A percentile compares a stretch with the other conserved stretches of the same genome.
These are phyloP conservation scores for Lipomyces yamanashiensis DNA, from an alignment of 805 yeast species.

Conservation along the genomic window DNA sequence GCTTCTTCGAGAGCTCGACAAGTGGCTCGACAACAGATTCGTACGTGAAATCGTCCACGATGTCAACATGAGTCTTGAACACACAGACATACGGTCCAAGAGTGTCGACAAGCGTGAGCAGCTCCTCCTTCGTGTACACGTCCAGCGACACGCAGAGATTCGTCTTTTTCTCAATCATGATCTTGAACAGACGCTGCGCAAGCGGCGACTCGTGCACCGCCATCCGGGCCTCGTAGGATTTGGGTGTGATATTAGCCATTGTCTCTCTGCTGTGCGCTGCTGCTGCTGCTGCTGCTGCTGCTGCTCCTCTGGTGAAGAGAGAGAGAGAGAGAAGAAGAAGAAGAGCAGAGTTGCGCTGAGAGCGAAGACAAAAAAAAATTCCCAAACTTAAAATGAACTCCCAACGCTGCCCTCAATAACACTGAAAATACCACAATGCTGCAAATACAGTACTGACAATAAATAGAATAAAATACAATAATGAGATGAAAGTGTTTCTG, in stretches of 20 bases:
- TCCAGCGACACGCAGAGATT: conserved; percentile 95
- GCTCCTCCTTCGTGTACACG: conserved; percentile 77
- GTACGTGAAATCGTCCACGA: conserved; percentile 83
- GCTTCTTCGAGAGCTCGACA: conserved; percentile 71
- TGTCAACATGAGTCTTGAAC: conserved; percentile 93
- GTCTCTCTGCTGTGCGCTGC: neutral
- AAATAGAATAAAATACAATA: too few species aligned
- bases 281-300: neutral
- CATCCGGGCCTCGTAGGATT: conserved; percentile 71
- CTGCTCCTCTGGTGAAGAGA: neutral
- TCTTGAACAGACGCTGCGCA: conserved; percentile 69
- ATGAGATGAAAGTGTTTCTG: too few species aligned
- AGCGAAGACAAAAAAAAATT: too few species aligned
- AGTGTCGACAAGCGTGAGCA: conserved; percentile 70
- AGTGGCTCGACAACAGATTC: conserved; percentile 81
- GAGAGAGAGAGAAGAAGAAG: neutral
- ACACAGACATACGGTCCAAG: conserved; percentile 92
- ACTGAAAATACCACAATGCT: too few species aligned
- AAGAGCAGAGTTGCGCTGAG: neutral
- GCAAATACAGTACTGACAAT: too few species aligned
- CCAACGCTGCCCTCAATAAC: too few species aligned
- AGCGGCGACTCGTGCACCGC: conserved; percentile 72
- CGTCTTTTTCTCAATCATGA: conserved; percentile 80
- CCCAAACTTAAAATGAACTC: too few species aligned
- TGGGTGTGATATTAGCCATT: conserved; percentile 24